These are phyloP conservation scores for Solanum piurae DNA, from an alignment of 257 asterid species.

Conservation along the genomic window DNA sequence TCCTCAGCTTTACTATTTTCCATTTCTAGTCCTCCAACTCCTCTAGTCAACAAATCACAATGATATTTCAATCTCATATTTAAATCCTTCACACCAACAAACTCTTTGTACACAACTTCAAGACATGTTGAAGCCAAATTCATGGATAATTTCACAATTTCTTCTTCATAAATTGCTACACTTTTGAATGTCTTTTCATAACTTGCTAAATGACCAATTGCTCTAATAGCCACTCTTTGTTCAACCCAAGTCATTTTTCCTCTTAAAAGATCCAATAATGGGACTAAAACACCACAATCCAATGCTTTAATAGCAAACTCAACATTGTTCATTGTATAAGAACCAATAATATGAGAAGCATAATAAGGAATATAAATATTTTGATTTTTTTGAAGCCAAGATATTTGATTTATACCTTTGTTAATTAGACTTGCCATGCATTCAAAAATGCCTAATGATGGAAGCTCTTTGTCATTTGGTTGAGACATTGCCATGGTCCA, in stretches of 20 bases:
- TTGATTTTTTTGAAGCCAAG: constrained; percentile 51
- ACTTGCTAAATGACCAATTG: constrained; percentile 80
- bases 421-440: constrained; percentile 52
- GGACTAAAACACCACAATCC: constrained; percentile 43
- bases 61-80: constrained; percentile 39
- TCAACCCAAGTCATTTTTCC: constrained; percentile 89
- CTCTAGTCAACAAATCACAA: constrained; percentile 49
- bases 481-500: constrained; percentile 72
- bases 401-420: constrained; percentile 29
- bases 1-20: constrained; percentile 76
- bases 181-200: constrained; percentile 41
- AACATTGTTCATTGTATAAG: constrained; percentile 50
- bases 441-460: constrained; percentile 52
- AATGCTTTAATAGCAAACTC: constrained; percentile 41
- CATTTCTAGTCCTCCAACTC: constrained; percentile 46
- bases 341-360: constrained; percentile 81
- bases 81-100: constrained; percentile 36
- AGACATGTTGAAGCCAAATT: constrained; percentile 45
- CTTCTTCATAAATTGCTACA: constrained; percentile 32
- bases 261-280: constrained; percentile 55
- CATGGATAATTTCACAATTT: constrained; percentile 42
- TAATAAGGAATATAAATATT: constrained; percentile 67
- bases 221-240: constrained; percentile 77
- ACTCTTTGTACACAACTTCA: constrained; percentile 36
- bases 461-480: constrained; percentile 47